These are phyloP conservation scores for Biscogniauxia sp. DNA, from an alignment of 2,329 filamentous ascomycete species.

Conservation along the genomic window DNA sequence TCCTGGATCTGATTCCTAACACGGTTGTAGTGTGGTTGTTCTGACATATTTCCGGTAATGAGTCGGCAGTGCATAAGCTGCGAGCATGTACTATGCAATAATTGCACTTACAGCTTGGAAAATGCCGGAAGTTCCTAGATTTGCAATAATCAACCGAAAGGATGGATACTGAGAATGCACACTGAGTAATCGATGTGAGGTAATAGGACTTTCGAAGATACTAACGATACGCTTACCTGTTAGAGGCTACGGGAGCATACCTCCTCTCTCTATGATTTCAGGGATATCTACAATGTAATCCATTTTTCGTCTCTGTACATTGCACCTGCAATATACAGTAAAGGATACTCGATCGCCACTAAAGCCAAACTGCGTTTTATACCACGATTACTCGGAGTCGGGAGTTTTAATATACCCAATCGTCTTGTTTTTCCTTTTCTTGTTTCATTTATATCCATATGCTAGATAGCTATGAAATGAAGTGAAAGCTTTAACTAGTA, in stretches of 20 bases:
- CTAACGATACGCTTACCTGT: background rate
- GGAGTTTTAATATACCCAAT: constrained; percentile 8
- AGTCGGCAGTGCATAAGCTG: constrained; percentile 17
- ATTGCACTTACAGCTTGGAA: constrained; percentile 4
- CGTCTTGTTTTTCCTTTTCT: background rate
- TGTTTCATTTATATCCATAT: background rate
- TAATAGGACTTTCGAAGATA: background rate
- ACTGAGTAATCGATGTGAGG: no score
- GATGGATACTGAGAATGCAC: background rate
- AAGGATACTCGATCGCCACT: no score
- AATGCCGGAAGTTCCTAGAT: background rate
- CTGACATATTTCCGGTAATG: constrained; percentile 14
- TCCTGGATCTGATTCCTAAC: constrained; percentile 8
- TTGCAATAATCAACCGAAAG: background rate
- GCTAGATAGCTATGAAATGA: background rate
- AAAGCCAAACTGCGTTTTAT: background rate
- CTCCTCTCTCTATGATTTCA: background rate
- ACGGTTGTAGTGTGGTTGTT: constrained; percentile 21
- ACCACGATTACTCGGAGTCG: background rate
- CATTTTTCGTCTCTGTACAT: background rate
- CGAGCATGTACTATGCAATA: constrained; percentile 12
- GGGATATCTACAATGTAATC: background rate
- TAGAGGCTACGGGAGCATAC: background rate
- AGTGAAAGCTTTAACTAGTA: no score
- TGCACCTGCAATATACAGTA: background rate